Conservation (phyloP, 108 stramenopile species). For the Cyclotella sp. region DNA sequence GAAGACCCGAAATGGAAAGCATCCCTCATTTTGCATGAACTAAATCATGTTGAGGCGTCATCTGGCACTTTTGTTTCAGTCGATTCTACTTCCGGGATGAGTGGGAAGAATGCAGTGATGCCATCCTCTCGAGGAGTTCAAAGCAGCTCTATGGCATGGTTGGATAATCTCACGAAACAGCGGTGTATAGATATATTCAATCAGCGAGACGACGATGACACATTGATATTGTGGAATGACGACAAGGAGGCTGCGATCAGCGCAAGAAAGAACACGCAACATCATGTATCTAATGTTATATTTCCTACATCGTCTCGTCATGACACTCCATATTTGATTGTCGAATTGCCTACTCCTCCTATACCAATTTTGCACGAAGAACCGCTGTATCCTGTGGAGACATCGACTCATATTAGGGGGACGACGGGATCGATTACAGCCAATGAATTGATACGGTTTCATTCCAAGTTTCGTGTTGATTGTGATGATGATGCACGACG, state of each 20-base stretch:
- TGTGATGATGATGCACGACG: conserved; percentile 5
- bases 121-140: neutral
- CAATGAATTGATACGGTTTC: conserved; percentile 69
- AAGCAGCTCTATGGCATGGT: conserved; percentile 60
- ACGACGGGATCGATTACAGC: conserved; percentile 79
- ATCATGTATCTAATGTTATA: neutral
- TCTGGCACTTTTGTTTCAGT: neutral
- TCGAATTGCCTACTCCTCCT: conserved; percentile 78
- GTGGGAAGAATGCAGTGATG: neutral
- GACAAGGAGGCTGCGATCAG: neutral
- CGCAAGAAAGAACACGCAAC: neutral
- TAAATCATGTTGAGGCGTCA: conserved; percentile 29
- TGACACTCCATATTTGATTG: conserved; percentile 55
- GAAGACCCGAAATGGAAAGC: conserved; percentile 56
- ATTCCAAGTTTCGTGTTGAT: conserved; percentile 38
- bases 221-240: neutral
- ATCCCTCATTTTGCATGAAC: conserved; percentile 50
- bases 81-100: neutral
- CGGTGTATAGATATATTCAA: conserved; percentile 61
- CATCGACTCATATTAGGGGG: conserved; percentile 49
- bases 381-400: conserved; percentile 68
- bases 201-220: conserved; percentile 49
- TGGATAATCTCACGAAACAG: conserved; percentile 70
- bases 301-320: conserved; percentile 40
- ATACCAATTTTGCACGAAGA: conserved; percentile 87